phyloP scores from a whole-genome alignment of 805 yeast species.

The Candida ipomoeae region DNA sequence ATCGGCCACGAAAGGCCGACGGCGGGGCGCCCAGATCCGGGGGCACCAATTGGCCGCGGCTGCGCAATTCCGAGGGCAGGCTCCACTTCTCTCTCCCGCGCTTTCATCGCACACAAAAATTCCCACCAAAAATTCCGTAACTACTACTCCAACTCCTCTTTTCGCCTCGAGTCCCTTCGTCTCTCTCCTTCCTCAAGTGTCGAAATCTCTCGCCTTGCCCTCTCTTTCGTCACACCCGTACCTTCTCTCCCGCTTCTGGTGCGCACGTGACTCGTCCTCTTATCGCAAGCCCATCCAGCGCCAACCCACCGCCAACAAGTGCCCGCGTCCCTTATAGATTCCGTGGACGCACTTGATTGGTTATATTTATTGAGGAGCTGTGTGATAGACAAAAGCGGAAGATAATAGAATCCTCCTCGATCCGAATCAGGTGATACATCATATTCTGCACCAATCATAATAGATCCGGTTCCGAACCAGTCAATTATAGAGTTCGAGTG shows the following conservation, averaged over 20 bases:
- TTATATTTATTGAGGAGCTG: neutral
- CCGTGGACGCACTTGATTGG: neutral
- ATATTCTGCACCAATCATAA: too few relatives aligned
- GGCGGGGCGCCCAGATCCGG: neutral
- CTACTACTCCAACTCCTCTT: neutral
- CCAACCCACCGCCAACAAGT: neutral
- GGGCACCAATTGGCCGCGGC: neutral
- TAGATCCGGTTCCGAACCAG: too few relatives aligned
- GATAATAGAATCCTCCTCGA: too few relatives aligned
- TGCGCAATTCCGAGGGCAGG: neutral
- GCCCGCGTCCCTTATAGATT: neutral
- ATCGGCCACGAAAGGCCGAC: neutral
- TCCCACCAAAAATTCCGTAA: slow-evolving; percentile 2
- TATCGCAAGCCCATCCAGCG: neutral
- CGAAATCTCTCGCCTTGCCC: neutral
- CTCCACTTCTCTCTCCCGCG: neutral
- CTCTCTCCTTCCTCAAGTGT: neutral
- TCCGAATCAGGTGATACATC: too few relatives aligned
- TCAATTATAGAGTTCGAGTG: too few relatives aligned
- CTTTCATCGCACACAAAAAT: slow-evolving; percentile 5
- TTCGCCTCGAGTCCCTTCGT: neutral
- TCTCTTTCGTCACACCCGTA: neutral
- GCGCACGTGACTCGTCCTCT: neutral
- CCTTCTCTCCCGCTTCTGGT: neutral
- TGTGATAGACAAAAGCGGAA: too few relatives aligned